phyloP scores from a whole-genome alignment of 306 rosid genomes.

The Inga laurina region DNA sequence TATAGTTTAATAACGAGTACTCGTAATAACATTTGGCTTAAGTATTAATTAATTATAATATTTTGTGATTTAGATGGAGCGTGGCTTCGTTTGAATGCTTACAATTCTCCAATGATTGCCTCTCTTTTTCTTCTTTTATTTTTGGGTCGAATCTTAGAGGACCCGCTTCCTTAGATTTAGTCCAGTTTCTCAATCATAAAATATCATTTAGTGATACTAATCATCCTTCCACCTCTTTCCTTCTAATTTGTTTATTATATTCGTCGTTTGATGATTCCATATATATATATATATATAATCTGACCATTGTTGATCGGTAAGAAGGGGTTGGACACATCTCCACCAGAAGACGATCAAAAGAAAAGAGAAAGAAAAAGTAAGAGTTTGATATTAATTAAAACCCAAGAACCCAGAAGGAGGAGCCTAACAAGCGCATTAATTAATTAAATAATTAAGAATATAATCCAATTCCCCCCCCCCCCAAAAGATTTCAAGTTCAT shows the following conservation, averaged over 20 bases:
- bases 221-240: slow-evolving; percentile 45
- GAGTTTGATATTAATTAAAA: not conserved
- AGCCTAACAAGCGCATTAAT: slow-evolving; percentile 25
- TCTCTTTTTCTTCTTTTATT: slow-evolving; percentile 35
- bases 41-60: not conserved
- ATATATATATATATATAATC: slow-evolving; percentile 12
- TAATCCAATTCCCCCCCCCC: not conserved
- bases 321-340: slow-evolving; percentile 35
- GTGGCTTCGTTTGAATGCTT: slow-evolving; percentile 43
- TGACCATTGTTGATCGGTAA: slow-evolving; percentile 40
- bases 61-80: slow-evolving; percentile 22
- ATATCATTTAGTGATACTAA: slow-evolving; percentile 44
- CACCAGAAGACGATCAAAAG: slow-evolving; percentile 31
- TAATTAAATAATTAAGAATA: not conserved
- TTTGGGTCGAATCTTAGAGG: slow-evolving; percentile 49
- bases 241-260: slow-evolving; percentile 13
- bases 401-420: slow-evolving; percentile 24
- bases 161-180: slow-evolving; percentile 55
- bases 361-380: slow-evolving; percentile 23
- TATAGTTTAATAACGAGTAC: not conserved
- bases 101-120: slow-evolving; percentile 67
- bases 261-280: slow-evolving; percentile 1
- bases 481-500: slow-evolving; percentile 15
- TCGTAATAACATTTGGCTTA: slow-evolving; percentile 9
- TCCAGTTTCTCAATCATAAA: slow-evolving; percentile 34